These are phyloP conservation scores for Urtica urens DNA, from an alignment of 306 rosid genomes.

Conservation along the genomic window DNA sequence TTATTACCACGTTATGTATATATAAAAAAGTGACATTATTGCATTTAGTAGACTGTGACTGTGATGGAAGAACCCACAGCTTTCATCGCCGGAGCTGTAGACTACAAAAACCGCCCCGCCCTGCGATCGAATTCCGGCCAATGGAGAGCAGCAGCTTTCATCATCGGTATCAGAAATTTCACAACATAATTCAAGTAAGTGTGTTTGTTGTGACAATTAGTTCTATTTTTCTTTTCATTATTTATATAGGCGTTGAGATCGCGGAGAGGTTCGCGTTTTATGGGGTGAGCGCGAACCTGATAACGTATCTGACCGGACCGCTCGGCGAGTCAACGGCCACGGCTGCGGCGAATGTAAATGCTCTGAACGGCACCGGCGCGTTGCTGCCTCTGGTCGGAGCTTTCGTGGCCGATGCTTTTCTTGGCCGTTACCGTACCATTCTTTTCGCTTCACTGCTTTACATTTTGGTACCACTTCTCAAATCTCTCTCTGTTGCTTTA, in stretches of 20 bases:
- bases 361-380: conserved; percentile 33
- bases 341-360: conserved; percentile 34
- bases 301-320: conserved; percentile 34
- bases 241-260: conserved; percentile 33
- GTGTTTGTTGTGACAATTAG: not conserved
- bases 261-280: conserved; percentile 43
- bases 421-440: conserved; percentile 45
- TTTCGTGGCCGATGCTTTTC: conserved; percentile 33
- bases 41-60: no score
- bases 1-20: no score
- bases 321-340: conserved; percentile 31
- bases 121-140: conserved; percentile 28
- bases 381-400: conserved; percentile 41
- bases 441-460: conserved; percentile 30
- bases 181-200: not conserved
- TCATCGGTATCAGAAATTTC: conserved; percentile 17
- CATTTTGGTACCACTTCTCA: conserved; percentile 15
- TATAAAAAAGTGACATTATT: no score
- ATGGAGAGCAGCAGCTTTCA: conserved; percentile 32
- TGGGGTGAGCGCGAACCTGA: conserved; percentile 29
- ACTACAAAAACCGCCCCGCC: conserved; percentile 18
- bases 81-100: conserved; percentile 21
- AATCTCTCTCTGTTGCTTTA: not conserved
- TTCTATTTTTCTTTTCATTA: not conserved
- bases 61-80: conserved; percentile 25